Conservation (phyloP, 2,329 filamentous ascomycete genomes). For the Fusarium sp. region DNA sequence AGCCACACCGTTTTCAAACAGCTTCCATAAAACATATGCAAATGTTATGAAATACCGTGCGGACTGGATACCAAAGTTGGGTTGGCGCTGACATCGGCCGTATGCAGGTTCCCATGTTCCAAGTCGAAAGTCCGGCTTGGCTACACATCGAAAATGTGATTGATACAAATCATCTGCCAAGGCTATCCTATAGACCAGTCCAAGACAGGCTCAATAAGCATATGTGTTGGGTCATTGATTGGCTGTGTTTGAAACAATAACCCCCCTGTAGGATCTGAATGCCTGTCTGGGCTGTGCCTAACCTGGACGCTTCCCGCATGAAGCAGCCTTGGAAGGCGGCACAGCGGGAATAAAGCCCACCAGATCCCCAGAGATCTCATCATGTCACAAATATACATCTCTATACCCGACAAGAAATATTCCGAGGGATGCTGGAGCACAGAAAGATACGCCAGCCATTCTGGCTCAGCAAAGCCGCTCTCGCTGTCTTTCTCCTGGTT, state of each 20-base stretch:
- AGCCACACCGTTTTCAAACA: neutral
- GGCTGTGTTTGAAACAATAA: neutral
- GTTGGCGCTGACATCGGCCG: neutral
- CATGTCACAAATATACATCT: neutral
- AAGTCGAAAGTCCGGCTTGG: too few species aligned
- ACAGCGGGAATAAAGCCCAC: neutral
- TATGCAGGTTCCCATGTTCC: neutral
- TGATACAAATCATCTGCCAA: too few species aligned
- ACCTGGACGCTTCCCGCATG: too few species aligned
- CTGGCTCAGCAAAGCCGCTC: neutral
- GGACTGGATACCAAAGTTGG: neutral
- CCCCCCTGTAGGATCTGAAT: neutral
- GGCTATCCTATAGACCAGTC: too few species aligned
- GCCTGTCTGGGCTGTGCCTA: neutral
- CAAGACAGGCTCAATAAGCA: too few species aligned
- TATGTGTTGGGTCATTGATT: neutral
- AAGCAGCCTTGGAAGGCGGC: neutral
- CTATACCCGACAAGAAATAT: neutral
- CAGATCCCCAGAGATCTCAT: neutral
- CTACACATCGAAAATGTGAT: too few species aligned
- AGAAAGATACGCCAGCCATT: neutral
- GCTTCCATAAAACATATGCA: too few species aligned
- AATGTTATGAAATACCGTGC: too few species aligned
- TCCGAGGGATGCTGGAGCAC: neutral
- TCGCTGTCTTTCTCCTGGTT: rapidly evolving